A percentile compares a stretch with the other conserved stretches of the same genome.
Conservation (phyloP, 139 green algal genomes). For the Ulvella scutata region DNA sequence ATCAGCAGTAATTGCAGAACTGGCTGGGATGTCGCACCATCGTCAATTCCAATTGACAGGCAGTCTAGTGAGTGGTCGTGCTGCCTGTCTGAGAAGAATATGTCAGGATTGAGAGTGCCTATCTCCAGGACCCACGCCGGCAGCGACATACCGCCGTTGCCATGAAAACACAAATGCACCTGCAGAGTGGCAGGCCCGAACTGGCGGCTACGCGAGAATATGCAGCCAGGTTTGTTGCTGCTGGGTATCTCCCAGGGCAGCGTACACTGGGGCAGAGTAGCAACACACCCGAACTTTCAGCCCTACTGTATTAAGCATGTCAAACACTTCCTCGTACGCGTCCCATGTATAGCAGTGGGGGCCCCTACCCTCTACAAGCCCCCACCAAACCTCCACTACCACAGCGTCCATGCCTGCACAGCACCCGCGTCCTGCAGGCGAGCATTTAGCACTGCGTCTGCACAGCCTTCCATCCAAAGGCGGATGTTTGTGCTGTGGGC, state of each 20-base stretch:
- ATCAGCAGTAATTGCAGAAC: no score
- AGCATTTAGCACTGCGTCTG: no score
- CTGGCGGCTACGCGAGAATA: neutral
- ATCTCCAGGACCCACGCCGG: constrained; percentile 25
- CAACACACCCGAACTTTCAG: constrained; percentile 20
- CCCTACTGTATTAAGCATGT: constrained; percentile 18
- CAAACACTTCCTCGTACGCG: constrained; percentile 20
- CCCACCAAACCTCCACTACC: constrained; percentile 25
- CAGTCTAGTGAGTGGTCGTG: constrained; percentile 19
- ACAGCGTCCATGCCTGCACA: constrained; percentile 28
- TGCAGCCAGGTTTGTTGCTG: neutral
- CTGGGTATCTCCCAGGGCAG: neutral
- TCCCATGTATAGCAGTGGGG: constrained; percentile 23
- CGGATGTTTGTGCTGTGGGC: no score
- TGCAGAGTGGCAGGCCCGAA: neutral
- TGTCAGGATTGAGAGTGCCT: constrained; percentile 24
- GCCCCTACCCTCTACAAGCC: constrained; percentile 15
- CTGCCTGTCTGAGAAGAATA: constrained; percentile 27
- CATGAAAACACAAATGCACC: constrained; percentile 29
- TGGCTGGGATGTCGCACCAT: no score
- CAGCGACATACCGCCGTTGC: constrained; percentile 13
- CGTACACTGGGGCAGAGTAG: neutral
- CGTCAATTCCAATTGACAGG: constrained; percentile 25
- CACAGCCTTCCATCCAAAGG: no score
- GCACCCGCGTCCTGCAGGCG: no score